phyloP scores from a whole-genome alignment of 805 yeast species.

The Cyberlindnera meyerae region DNA sequence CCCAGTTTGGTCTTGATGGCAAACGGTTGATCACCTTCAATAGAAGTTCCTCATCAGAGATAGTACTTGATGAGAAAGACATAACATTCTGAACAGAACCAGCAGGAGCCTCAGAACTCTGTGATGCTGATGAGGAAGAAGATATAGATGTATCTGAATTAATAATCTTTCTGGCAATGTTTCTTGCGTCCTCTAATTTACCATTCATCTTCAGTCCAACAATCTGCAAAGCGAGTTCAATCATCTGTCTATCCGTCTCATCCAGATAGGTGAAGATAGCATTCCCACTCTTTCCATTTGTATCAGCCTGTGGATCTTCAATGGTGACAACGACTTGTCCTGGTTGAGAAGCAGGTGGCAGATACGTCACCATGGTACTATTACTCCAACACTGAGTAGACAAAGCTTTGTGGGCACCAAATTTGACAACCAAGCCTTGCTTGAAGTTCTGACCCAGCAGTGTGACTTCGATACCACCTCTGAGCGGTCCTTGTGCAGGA shows the following conservation, averaged over 20 bases:
- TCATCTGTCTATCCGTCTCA: conserved; percentile 91
- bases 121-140: conserved; percentile 15
- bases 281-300: conserved; percentile 15
- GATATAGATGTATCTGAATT: conserved; percentile 50
- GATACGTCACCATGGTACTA: conserved; percentile 84
- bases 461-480: conserved; percentile 96
- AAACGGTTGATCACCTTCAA: conserved; percentile 57
- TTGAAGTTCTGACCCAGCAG: conserved; percentile 82
- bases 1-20: conserved; percentile 74
- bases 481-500: conserved; percentile 91
- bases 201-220: conserved; percentile 98
- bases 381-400: conserved; percentile 97
- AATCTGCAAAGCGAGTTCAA: conserved; percentile 92
- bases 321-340: conserved; percentile 93
- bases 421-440: conserved; percentile 76
- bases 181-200: conserved; percentile 87
- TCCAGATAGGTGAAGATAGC: conserved; percentile 82
- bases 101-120: conserved; percentile 3
- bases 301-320: conserved; percentile 41
- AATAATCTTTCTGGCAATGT: conserved; percentile 86
- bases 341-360: conserved; percentile 86
- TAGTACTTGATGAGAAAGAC: conserved; percentile 2
- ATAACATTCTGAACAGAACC: conserved; percentile 4
- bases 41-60: conserved; percentile 35
- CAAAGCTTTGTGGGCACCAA: conserved; percentile 74